These are phyloP conservation scores for Stipa capillata DNA, from an alignment of 176 grass and related monocot genomes.

Conservation along the genomic window DNA sequence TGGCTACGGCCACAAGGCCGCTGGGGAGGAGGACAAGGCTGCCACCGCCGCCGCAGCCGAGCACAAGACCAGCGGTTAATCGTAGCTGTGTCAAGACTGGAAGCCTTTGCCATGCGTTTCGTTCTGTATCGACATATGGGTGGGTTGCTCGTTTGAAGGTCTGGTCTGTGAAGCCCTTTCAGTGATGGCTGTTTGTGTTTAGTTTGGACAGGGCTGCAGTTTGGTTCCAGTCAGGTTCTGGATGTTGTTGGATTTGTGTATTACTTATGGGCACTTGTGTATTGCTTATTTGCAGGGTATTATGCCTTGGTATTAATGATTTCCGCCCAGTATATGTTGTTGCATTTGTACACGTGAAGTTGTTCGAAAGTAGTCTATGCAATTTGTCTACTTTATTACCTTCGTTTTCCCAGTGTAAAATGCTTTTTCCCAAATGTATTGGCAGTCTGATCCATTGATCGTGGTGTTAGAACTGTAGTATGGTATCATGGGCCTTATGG, in stretches of 20 bases:
- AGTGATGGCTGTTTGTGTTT: neutral
- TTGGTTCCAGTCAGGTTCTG: slow-evolving; percentile 12
- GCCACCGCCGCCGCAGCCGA: slow-evolving; percentile 15
- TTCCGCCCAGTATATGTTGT: neutral
- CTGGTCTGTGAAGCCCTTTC: slow-evolving; percentile 14
- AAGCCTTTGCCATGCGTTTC: slow-evolving; percentile 20
- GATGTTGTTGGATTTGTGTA: slow-evolving; percentile 14
- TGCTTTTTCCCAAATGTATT: no score
- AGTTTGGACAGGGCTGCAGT: slow-evolving; percentile 3
- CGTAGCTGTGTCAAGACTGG: neutral
- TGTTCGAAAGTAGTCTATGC: no score
- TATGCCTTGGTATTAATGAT: slow-evolving; percentile 16
- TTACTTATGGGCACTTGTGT: slow-evolving; percentile 11
- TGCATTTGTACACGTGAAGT: no score
- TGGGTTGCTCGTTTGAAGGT: slow-evolving; percentile 18
- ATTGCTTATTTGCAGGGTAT: slow-evolving; percentile 1
- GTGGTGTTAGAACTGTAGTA: no score
- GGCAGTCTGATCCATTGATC: no score
- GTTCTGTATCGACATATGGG: no score
- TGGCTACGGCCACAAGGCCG: slow-evolving; percentile 55
- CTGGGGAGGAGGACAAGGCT: slow-evolving; percentile 45
- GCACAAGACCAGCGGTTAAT: slow-evolving; percentile 31
- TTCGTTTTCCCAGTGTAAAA: no score
- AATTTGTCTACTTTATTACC: no score
- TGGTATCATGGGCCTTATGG: no score